Base-by-base conservation (phyloP, 257 asterid species). In the Dorcoceras hygrometricum region DNA sequence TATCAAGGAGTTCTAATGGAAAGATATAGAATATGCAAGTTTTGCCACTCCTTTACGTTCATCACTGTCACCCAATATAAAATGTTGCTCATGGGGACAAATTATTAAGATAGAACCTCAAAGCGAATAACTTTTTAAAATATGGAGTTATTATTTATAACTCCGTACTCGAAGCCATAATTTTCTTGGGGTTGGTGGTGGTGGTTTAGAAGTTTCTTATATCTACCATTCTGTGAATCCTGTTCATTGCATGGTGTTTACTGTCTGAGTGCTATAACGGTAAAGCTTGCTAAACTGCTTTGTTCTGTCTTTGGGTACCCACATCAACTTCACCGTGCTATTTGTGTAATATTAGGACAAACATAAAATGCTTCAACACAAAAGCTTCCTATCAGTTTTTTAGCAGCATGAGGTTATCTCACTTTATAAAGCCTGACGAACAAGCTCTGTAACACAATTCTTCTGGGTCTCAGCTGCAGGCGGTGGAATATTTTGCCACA, bases 321-420 rank as follows among this genome's bases (percentile, higher is more conserved):
- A 24, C 43, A 24, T 46, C 66, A 51, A 39, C 69, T 67, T 51
- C 53, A 27, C 23, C 57, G 29, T 57, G 36, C 43, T 51, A 25
- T 54, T 43, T 53, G 12, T 34, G 24, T 7, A 51, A 32, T n/a
- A 60, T 10, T 7, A 57, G 36, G 29, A 70, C n/a, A 66, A 50
- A 50, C 46, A 63, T 48, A 12, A 23, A 32, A 11, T 23, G 62
- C 16, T 19, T 66, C 62, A 62, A 63, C 25, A 34, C 39, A 32
- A 67, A 24, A 19, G 18, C 65, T 32, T 48, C 69, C 55, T 61
- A 23, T 14, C 29, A 62, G 57, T 31, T 58, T 58, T n/a, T 50
- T 32, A 34, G 31, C 53, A 28, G 24, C 62, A 9, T 48, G 74
- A 59, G n/a, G 74, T 24, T 59, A 58, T 54, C 70, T 71, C 62